Evolutionary conservation across 805 yeast genomes (phyloP), one percentile per base, ranked within the genome.

Genomic region (Metschnikowia colocasiae): DNA sequence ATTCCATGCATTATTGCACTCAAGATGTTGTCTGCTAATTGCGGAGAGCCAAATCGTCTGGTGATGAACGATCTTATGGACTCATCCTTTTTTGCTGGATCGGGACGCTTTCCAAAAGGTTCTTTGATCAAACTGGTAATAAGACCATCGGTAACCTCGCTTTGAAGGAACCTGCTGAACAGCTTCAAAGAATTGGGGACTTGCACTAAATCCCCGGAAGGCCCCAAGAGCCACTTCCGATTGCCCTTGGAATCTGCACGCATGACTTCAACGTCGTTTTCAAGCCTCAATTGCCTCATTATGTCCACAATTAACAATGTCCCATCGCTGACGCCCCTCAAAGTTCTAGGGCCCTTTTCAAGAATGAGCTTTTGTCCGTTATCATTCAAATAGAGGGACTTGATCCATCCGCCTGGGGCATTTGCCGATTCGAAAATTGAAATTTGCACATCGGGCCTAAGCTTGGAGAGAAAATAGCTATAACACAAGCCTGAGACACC

Each of bases 301-400:
- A 81, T 71, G 59, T 87, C 95, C 19, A 85, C 65, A 6, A 87
- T 78, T 22, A 87, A 58, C 26, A 85, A 67, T 0, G 90, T 80
- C 0, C 98, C 98, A 34, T 82, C 82, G 46, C 89, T 85, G 5
- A 79, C 79, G 0, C 96, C 96, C 50, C 97, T 70, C 37, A 94
- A 68, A 0, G 98, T 94, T 42, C 98, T 70, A 0, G 99, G 98
- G 0, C 98, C 99, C 52, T 83, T 85, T 58, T 94, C 98, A 26
- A 88, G 63, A 2, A 74, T 49, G 0, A 76, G 62, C 2, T 55
- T 53, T 6, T 57, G 55, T 9, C 54, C 57, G 16, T 50, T 56
- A 4, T 59, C 69, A 23, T 57, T 57, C 59, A 70, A 40, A 12
- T 52, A 55, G 48, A 77, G 69, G 1, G 89, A 75, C 36, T 75